Conservation (phyloP, 495 filamentous ascomycete species). For the Trichoderma virens region DNA sequence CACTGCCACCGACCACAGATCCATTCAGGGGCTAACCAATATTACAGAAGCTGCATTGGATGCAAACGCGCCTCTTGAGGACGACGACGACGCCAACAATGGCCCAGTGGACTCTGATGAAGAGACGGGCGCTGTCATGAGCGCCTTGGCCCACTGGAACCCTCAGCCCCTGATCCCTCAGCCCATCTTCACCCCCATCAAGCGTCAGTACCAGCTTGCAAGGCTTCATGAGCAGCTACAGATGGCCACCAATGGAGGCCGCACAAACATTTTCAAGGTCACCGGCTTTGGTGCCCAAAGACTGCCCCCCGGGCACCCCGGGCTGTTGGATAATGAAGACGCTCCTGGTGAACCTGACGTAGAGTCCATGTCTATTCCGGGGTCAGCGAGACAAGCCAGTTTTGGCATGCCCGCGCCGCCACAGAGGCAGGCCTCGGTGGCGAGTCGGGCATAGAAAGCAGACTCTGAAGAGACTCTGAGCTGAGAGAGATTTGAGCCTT, state of each 20-base stretch:
- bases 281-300: conserved; percentile 38
- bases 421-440: conserved; percentile 34
- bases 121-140: conserved; percentile 84
- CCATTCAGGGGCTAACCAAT: conserved; percentile 18
- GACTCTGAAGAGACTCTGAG: neutral
- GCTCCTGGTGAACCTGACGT: conserved; percentile 39
- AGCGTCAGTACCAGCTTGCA: conserved; percentile 68
- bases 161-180: conserved; percentile 64
- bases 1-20: neutral
- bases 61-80: conserved; percentile 83
- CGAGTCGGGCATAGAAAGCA: conserved; percentile 30
- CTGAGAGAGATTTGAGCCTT: neutral
- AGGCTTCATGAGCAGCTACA: conserved; percentile 85
- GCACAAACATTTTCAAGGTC: conserved; percentile 49
- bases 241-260: conserved; percentile 56
- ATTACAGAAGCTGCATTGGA: conserved; percentile 78
- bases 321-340: conserved; percentile 32
- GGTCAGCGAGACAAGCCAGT: conserved; percentile 31
- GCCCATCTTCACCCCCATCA: conserved; percentile 57
- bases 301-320: conserved; percentile 36
- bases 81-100: conserved; percentile 68
- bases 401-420: conserved; percentile 35
- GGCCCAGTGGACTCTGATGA: conserved; percentile 85
- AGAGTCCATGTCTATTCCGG: conserved; percentile 23
- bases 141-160: conserved; percentile 63